Percentiles rank a stretch among this genome's conserved stretches.
These are phyloP conservation scores for Populus alba DNA, from an alignment of 345 rosid genomes.

Conservation along the genomic window DNA sequence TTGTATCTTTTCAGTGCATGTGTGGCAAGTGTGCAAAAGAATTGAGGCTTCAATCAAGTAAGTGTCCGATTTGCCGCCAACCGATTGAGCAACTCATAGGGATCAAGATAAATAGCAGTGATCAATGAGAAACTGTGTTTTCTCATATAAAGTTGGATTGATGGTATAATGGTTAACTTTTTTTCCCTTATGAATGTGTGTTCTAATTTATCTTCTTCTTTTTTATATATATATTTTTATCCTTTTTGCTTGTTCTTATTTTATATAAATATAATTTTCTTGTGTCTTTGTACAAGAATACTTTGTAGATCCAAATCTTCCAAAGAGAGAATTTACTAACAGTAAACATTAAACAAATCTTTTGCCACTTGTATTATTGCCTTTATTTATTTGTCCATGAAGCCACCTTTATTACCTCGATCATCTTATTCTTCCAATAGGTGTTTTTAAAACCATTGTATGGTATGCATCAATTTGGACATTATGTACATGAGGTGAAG, in stretches of 20 bases:
- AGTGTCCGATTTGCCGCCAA: conserved; percentile 90
- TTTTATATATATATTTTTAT: conserved; percentile 5
- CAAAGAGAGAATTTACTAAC: neutral
- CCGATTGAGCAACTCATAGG: conserved; percentile 69
- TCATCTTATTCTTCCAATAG: conserved; percentile 10
- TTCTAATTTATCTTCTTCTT: neutral
- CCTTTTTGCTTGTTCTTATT: neutral
- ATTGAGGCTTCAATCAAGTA: conserved; percentile 74
- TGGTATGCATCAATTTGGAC: conserved; percentile 15
- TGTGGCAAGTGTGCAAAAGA: conserved; percentile 79
- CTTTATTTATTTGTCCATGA: neutral
- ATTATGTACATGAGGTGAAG: conserved; percentile 11
- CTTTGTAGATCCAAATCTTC: neutral
- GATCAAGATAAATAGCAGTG: conserved; percentile 58
- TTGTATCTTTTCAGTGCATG: conserved; percentile 58
- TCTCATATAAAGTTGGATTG: conserved; percentile 27
- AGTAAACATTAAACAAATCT: neutral
- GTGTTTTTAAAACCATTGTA: conserved; percentile 2
- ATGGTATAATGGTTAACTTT: conserved; percentile 21
- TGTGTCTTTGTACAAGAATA: conserved; percentile 13
- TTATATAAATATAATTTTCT: neutral
- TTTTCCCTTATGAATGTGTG: neutral
- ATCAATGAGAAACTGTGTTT: conserved; percentile 36
- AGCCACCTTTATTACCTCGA: conserved; percentile 4
- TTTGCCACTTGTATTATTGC: neutral